These are phyloP conservation scores for Ilyonectria sp. DNA, from an alignment of 2,329 filamentous ascomycete species.

Conservation along the genomic window DNA sequence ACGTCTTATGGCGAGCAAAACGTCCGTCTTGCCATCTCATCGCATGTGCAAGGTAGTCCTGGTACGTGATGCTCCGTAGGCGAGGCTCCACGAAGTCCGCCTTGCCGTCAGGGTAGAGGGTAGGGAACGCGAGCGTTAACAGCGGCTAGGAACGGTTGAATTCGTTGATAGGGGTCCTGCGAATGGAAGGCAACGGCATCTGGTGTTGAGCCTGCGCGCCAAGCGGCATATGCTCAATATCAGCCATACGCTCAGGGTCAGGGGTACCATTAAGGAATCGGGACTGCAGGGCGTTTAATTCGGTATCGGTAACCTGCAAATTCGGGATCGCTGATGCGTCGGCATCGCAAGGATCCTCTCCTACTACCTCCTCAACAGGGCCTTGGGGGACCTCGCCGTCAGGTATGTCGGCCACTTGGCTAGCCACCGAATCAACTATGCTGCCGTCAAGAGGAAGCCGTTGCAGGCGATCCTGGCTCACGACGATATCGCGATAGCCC, in stretches of 20 bases:
- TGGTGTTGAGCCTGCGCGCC: conserved; percentile 2
- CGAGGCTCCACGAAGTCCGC: conserved; percentile 5
- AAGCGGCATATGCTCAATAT: conserved; percentile 15
- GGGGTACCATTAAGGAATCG: conserved; percentile 15
- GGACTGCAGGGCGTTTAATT: conserved; percentile 15
- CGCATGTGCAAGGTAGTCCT: neutral
- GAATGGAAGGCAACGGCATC: neutral
- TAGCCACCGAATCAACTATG: neutral
- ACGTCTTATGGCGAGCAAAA: neutral
- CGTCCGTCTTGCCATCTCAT: neutral
- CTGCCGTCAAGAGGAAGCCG: conserved; percentile 6
- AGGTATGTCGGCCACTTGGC: conserved; percentile 18
- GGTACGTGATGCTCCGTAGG: neutral
- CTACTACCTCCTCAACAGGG: neutral
- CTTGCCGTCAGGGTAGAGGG: conserved; percentile 15
- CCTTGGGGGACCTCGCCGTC: conserved; percentile 1
- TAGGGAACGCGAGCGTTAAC: conserved; percentile 10
- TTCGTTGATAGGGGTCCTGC: conserved; percentile 6
- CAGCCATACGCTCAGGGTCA: conserved; percentile 11
- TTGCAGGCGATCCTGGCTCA: conserved; percentile 7
- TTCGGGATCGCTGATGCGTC: conserved; percentile 10
- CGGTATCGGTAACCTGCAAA: conserved; percentile 13
- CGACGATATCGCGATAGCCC: neutral
- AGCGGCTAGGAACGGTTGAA: conserved; percentile 19
- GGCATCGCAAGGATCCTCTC: conserved; percentile 3